Conservation (phyloP, 1,284 basidiomycete genomes). For the Fomitopsis pinicola region DNA sequence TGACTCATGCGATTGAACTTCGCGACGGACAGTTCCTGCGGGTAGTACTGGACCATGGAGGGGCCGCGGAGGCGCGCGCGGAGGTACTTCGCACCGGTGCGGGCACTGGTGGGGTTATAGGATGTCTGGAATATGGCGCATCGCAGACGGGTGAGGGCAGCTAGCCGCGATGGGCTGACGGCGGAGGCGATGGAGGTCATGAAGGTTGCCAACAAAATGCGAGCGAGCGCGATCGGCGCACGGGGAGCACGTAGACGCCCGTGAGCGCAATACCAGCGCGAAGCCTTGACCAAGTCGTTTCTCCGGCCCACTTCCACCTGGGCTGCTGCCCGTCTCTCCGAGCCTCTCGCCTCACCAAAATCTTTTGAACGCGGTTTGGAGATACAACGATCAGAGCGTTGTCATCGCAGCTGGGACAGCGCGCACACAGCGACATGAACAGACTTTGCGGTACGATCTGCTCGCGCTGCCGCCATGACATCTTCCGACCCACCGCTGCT, state of each 20-base stretch:
- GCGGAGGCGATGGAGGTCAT: conserved; percentile 32
- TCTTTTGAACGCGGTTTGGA: too few species aligned
- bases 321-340: too few species aligned
- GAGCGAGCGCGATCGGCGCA: neutral
- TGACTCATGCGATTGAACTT: conserved; percentile 39
- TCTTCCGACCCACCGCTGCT: neutral
- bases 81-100: conserved; percentile 85
- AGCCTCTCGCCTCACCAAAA: too few species aligned
- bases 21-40: conserved; percentile 48
- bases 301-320: too few species aligned
- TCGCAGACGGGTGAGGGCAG: conserved; percentile 52
- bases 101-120: conserved; percentile 73
- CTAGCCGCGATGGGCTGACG: conserved; percentile 41
- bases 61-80: conserved; percentile 72
- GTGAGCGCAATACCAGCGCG: neutral
- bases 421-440: neutral
- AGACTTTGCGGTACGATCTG: conserved; percentile 4
- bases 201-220: conserved; percentile 1
- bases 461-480: conserved; percentile 10
- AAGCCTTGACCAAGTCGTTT: too few species aligned
- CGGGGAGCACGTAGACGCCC: neutral
- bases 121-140: conserved; percentile 79
- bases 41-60: conserved; percentile 77
- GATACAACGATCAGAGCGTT: too few species aligned
- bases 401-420: neutral